Conservation (phyloP, 176 grass and related monocot genomes). For the Eleusine indica region DNA sequence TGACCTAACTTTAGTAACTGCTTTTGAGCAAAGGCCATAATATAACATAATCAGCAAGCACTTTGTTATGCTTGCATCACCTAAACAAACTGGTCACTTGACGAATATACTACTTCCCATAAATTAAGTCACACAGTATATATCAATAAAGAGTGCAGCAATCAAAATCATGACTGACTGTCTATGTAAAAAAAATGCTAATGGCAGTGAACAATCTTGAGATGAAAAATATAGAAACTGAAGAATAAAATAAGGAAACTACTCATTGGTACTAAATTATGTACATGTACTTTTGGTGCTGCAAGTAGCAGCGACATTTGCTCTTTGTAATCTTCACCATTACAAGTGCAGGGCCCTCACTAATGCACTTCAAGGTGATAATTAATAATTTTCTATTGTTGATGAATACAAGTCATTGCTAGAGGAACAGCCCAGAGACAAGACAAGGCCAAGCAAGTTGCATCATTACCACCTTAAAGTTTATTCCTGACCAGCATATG, state of each 20-base stretch:
- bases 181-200: neutral
- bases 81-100: constrained; percentile 1
- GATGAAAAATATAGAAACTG: neutral
- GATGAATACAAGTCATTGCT: neutral
- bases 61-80: neutral
- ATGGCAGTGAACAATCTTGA: neutral
- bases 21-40: neutral
- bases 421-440: constrained; percentile 21
- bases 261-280: neutral
- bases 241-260: neutral
- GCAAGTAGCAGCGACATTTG: neutral
- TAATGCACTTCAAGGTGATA: constrained; percentile 18
- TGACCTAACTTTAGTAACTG: neutral
- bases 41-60: too few relatives aligned
- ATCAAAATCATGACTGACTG: neutral
- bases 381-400: constrained; percentile 1
- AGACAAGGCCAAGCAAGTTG: constrained; percentile 30
- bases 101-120: neutral
- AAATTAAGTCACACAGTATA: too few relatives aligned
- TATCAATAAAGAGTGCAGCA: neutral
- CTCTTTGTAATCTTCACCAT: neutral
- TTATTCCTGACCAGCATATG: constrained; percentile 14
- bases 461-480: constrained; percentile 5
- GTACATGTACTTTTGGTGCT: neutral
- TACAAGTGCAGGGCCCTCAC: neutral